Evolutionary conservation across 2,329 filamentous ascomycete species (phyloP), one percentile per base, ranked within the genome.

Genomic region (Proliferodiscus dingleyae): DNA sequence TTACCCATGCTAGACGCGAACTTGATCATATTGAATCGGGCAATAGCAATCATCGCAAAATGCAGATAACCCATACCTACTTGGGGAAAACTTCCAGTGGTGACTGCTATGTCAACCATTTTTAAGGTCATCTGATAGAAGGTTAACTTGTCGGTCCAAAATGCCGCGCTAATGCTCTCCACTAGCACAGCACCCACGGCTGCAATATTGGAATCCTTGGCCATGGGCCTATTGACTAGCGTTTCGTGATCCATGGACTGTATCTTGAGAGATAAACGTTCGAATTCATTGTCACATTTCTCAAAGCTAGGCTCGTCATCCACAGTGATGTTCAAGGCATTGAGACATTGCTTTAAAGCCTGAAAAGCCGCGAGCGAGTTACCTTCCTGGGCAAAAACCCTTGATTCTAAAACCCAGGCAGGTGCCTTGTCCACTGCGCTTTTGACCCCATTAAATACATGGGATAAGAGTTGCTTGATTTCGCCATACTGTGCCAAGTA

Each of bases 381-480:
- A 1, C 89, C 89, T 44, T 77, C 75, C 59, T 90, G 81, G 1
- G 85, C 80, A 57, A 83, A 80, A 37, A 95, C 84, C 40, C 89
- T 80, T 5, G 87, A 89, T 61, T 89, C 83, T 28, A 96, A 71
- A 32, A 95, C 84, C 69, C 85, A 94, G 0, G 88, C 87, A 7
- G 87, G 83, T 1, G 87, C 87, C 67, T 88, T 93, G 64, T 95
- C 89, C 5, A 87, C 76, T 0, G 87, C 69, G 15, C 81, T 81
- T 53, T 77, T 82, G 0, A 86, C 87, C 56, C 86, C 77, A 24
- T 69, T 64, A 56, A 93, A 87, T 4, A 94, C 79, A 2, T 77
- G 78, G 18, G 78, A 67, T 10, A 95, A 75, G n/a, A 91, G 68
- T 22, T 73, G 70, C 33, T 83, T 76, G 18, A 88, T 86, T 42